Conservation (phyloP, 2,329 filamentous ascomycete genomes). For the Aspergillus vadensis region DNA sequence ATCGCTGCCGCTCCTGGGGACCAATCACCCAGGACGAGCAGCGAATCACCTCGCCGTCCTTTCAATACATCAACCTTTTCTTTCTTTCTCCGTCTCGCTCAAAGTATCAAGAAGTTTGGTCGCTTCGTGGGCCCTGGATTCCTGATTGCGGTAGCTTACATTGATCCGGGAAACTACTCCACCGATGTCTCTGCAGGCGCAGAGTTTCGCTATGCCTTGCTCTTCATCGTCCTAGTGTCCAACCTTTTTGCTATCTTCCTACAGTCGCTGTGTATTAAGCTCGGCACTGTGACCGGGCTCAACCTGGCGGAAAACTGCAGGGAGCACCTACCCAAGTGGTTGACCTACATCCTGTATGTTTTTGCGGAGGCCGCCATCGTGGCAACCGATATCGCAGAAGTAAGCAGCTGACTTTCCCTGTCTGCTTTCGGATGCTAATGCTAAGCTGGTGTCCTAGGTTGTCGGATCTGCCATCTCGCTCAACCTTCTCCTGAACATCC, state of each 20-base stretch:
- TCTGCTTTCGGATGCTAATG: neutral
- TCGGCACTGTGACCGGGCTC: constrained; percentile 68
- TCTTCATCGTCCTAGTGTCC: constrained; percentile 52
- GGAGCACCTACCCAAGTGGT: constrained; percentile 65
- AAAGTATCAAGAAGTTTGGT: constrained; percentile 42
- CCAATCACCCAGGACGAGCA: constrained; percentile 32
- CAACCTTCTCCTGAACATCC: constrained; percentile 56
- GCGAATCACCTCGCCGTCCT: constrained; percentile 36
- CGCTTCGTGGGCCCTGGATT: constrained; percentile 53
- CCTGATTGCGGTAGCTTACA: constrained; percentile 52
- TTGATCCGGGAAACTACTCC: constrained; percentile 54
- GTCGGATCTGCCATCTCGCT: constrained; percentile 60
- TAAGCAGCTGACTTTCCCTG: constrained; percentile 26
- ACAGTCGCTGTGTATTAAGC: constrained; percentile 57
- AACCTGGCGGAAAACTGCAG: constrained; percentile 68
- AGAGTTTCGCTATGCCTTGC: constrained; percentile 45
- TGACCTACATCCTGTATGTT: constrained; percentile 63
- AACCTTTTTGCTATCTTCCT: constrained; percentile 53
- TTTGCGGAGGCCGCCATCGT: constrained; percentile 69
- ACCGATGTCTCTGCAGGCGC: constrained; percentile 54
- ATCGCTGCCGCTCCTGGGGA: constrained; percentile 30
- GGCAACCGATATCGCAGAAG: constrained; percentile 71
- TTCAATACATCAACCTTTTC: constrained; percentile 22
- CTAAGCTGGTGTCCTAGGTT: constrained; percentile 41
- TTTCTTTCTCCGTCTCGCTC: constrained; percentile 25